These are phyloP conservation scores for Penicillium herquei DNA, from an alignment of 495 filamentous ascomycete genomes.

Conservation along the genomic window DNA sequence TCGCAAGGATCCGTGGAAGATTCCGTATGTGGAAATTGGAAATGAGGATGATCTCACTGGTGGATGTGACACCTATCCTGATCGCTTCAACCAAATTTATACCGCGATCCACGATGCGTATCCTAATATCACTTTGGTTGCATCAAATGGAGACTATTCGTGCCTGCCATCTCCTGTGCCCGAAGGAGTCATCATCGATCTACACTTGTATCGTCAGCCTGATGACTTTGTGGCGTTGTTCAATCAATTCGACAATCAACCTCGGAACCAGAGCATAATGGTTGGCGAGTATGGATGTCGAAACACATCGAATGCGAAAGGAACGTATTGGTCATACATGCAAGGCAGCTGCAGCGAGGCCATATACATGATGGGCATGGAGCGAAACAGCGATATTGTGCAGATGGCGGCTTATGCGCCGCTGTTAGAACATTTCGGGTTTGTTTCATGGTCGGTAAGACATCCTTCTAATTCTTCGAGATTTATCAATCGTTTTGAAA, in stretches of 20 bases:
- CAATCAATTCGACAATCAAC: slow-evolving; percentile 52
- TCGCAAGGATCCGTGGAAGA: slow-evolving; percentile 40
- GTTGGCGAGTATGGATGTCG: slow-evolving; percentile 58
- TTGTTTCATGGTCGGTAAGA: slow-evolving; percentile 40
- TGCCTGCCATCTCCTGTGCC: slow-evolving; percentile 32
- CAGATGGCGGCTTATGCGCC: slow-evolving; percentile 54
- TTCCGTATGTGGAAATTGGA: slow-evolving; percentile 53
- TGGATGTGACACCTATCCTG: slow-evolving; percentile 40
- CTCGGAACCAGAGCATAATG: slow-evolving; percentile 42
- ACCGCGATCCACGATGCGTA: slow-evolving; percentile 45
- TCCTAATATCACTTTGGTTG: slow-evolving; percentile 44
- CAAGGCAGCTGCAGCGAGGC: slow-evolving; percentile 63
- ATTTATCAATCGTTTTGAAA: too few relatives aligned
- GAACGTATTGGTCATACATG: slow-evolving; percentile 43
- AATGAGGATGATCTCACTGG: slow-evolving; percentile 54
- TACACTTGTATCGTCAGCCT: slow-evolving; percentile 51
- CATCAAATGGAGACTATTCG: slow-evolving; percentile 33
- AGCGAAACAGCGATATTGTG: slow-evolving; percentile 61
- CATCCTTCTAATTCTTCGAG: not conserved
- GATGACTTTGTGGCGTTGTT: slow-evolving; percentile 53
- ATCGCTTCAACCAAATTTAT: slow-evolving; percentile 46
- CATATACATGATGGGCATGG: slow-evolving; percentile 64
- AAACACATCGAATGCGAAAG: slow-evolving; percentile 41
- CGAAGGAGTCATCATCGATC: slow-evolving; percentile 40
- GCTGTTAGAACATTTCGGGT: slow-evolving; percentile 44